Percentiles rank a stretch among this genome's conserved stretches.
phyloP scores from a whole-genome alignment of 306 rosid species.

The Aeschynomene evenia region DNA sequence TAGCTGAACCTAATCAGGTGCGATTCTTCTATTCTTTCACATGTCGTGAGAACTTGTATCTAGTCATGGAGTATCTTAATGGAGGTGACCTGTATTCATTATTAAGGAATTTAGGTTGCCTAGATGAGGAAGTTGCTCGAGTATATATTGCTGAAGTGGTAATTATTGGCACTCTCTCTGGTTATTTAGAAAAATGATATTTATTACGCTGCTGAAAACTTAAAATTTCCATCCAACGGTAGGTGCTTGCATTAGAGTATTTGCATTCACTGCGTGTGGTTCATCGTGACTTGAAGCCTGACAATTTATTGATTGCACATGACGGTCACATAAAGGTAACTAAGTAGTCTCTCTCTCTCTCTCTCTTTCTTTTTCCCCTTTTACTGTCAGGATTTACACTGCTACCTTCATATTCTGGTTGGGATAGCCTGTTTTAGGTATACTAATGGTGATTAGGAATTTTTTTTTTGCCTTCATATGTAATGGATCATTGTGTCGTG shows the following conservation, averaged over 20 bases:
- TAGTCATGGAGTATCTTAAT: constrained; percentile 97
- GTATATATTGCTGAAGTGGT: constrained; percentile 99
- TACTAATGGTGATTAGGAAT: not conserved
- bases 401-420: not conserved
- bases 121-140: constrained; percentile 92
- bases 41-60: constrained; percentile 91
- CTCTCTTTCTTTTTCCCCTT: not conserved
- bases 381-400: constrained; percentile 15
- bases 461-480: not conserved
- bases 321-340: constrained; percentile 97
- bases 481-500: not conserved
- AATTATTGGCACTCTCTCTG: constrained; percentile 23
- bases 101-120: constrained; percentile 95
- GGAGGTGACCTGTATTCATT: constrained; percentile 98
- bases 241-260: constrained; percentile 98
- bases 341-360: too few relatives aligned
- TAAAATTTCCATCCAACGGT: constrained; percentile 21
- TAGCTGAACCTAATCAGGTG: constrained; percentile 58
- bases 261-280: constrained; percentile 86
- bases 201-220: constrained; percentile 5
- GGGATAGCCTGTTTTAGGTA: not conserved
- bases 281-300: constrained; percentile 99
- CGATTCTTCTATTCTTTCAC: constrained; percentile 99
- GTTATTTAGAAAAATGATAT: constrained; percentile 2
- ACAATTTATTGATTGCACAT: constrained; percentile 93